These are phyloP conservation scores for Proteromonas lacertae DNA, from an alignment of 352 stramenopile species.

Conservation along the genomic window DNA sequence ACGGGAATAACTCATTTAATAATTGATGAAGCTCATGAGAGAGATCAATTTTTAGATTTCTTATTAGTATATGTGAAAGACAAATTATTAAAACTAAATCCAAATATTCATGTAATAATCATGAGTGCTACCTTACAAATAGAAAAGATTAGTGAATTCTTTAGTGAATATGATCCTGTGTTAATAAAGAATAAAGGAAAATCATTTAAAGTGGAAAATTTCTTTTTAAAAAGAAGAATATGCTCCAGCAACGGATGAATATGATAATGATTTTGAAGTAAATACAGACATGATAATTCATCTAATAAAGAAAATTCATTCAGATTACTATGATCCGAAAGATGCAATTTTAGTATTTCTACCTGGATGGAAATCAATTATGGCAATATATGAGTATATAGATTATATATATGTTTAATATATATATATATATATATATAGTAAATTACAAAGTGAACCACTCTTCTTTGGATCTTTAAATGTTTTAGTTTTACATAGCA, in stretches of 20 bases:
- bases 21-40: conserved; percentile 77
- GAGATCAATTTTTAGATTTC: conserved; percentile 72
- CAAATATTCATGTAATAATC: conserved; percentile 54
- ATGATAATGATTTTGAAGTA: conserved; percentile 9
- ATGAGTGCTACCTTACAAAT: conserved; percentile 81
- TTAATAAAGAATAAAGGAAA: too few species aligned
- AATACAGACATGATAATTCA: conserved; percentile 9
- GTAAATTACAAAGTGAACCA: too few species aligned
- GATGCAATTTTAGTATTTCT: conserved; percentile 65
- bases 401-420: too few species aligned
- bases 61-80: conserved; percentile 65
- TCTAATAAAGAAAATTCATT: conserved; percentile 9
- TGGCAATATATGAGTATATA: too few species aligned
- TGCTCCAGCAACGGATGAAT: conserved; percentile 9
- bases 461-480: too few species aligned
- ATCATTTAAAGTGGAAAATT: too few species aligned
- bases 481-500: too few species aligned
- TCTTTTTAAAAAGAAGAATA: too few species aligned
- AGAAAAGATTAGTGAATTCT: conserved; percentile 60
- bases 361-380: conserved; percentile 34
- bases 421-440: too few species aligned
- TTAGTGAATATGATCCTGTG: too few species aligned
- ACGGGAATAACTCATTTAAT: conserved; percentile 68
- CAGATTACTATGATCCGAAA: conserved; percentile 2
- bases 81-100: conserved; percentile 31